Conservation (phyloP, 78 protist genomes). For the Blattamonas nauphoetae region DNA sequence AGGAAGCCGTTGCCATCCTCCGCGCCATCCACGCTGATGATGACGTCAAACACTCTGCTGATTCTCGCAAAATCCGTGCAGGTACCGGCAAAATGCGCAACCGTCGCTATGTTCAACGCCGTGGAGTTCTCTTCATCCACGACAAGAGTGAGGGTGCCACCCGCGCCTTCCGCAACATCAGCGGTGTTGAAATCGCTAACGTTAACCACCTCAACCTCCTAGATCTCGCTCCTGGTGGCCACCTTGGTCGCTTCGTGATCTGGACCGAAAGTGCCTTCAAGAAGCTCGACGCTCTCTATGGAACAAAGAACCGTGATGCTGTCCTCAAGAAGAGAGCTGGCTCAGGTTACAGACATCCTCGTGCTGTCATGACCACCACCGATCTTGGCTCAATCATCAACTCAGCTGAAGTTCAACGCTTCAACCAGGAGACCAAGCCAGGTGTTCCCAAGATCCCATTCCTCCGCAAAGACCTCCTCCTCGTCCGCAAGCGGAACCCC, state of each 20-base stretch:
- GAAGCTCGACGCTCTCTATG: constrained; percentile 73
- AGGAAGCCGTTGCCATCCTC: constrained; percentile 78
- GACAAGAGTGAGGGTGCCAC: constrained; percentile 57
- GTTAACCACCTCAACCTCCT: constrained; percentile 90
- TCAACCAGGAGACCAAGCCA: constrained; percentile 34
- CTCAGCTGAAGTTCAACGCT: constrained; percentile 84
- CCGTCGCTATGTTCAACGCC: constrained; percentile 84
- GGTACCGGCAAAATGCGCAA: constrained; percentile 96
- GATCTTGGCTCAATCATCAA: constrained; percentile 87
- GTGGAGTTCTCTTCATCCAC: constrained; percentile 94
- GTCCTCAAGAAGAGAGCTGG: constrained; percentile 54
- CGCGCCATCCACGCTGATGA: constrained; percentile 66
- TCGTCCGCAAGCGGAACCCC: not conserved
- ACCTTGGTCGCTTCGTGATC: constrained; percentile 97
- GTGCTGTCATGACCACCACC: constrained; percentile 71
- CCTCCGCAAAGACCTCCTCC: not conserved
- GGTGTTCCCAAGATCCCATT: not conserved
- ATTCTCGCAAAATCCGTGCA: constrained; percentile 64
- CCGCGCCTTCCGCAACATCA: constrained; percentile 91
- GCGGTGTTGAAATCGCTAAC: constrained; percentile 86
- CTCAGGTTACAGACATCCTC: constrained; percentile 71
- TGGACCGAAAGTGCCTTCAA: constrained; percentile 96
- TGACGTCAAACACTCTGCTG: constrained; percentile 71
- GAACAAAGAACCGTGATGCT: constrained; percentile 36
- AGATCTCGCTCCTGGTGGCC: constrained; percentile 99